These are phyloP conservation scores for Fragilariopsis cylindrus DNA, from an alignment of 108 stramenopile genomes.

Conservation along the genomic window DNA sequence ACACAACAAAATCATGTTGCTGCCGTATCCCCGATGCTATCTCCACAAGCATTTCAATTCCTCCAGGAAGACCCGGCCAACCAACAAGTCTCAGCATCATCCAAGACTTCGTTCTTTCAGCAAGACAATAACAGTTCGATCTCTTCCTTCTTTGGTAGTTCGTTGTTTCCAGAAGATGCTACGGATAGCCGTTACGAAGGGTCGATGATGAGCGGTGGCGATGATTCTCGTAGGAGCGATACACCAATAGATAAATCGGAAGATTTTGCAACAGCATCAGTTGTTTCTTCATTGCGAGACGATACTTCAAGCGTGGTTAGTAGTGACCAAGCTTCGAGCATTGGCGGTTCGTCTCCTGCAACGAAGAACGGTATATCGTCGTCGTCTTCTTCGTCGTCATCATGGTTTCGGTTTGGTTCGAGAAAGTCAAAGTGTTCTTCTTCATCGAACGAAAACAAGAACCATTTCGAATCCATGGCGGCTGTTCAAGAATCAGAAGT, in stretches of 20 bases:
- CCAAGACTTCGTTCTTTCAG: not conserved
- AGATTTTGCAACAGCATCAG: constrained; percentile 24
- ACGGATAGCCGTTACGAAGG: not conserved
- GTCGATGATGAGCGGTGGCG: not conserved
- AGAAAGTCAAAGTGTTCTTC: constrained; percentile 7
- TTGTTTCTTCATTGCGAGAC: constrained; percentile 22
- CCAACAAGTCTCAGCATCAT: not conserved
- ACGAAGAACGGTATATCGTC: not conserved
- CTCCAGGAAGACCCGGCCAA: constrained; percentile 5
- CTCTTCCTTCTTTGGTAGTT: not conserved
- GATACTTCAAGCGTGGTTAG: constrained; percentile 3
- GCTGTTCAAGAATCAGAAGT: constrained; percentile 10
- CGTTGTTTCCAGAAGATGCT: not conserved
- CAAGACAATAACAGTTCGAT: not conserved
- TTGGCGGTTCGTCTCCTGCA: not conserved
- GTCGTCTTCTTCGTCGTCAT: not conserved
- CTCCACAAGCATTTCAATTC: constrained; percentile 12
- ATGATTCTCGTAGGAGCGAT: not conserved
- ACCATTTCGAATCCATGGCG: constrained; percentile 6
- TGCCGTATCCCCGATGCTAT: not conserved
- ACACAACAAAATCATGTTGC: constrained; percentile 8
- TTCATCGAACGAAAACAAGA: not conserved
- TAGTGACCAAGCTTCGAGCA: constrained; percentile 5
- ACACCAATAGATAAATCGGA: constrained; percentile 12
- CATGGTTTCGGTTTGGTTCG: constrained; percentile 43